Base-by-base conservation (phyloP, 768 basidiomycete genomes). In the Pleurotus djamor region DNA sequence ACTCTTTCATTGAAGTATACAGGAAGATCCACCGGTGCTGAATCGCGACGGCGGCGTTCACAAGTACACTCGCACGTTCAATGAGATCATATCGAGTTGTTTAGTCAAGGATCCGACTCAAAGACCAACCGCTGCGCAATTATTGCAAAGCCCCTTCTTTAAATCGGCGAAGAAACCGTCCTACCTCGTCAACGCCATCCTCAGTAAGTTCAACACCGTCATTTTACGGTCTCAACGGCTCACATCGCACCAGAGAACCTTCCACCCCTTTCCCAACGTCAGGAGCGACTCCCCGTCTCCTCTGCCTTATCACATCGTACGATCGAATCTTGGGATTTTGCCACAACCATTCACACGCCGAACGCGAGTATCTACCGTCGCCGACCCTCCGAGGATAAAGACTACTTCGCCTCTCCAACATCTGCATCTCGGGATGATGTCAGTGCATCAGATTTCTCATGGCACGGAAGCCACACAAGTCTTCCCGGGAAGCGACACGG, bases 321-420 rank as follows among this genome's bases (percentile, higher is more conserved):
- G 8, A 72, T 87, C 57, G 91, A 89, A 57, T 92, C 91, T 3
- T 94, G 91, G 91, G 91, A 94, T 67, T 94, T 94, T 69, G 69
- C 79, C 21, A 75, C 82, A 0, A 83, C 80, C 8, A 59, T 79
- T 9, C 69, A 76, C 60, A 78, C 80, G 5, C 75, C 72, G 9
- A 68, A 64, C 37, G 70, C 67, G 9, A 71, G 66, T 61, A 62
- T 70, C 16, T 65, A 70, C 49, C 64, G 71, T 34, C 68, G 63
- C 21, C 62, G 62, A 36, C 45, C 64, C 4, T 5, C 36, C 45
- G 41, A 62, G 66, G 4, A 71, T 70, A 48, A 70, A 68, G 5
- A 28, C 67, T 37, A 62, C 69, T 36, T 52, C 21, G 21, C 21
- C 21, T 28, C 21, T 70, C 54, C 59, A 64, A 48, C 69, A 72